Base-by-base conservation (phyloP, 345 rosid species). In the Rhizophora mangle region DNA sequence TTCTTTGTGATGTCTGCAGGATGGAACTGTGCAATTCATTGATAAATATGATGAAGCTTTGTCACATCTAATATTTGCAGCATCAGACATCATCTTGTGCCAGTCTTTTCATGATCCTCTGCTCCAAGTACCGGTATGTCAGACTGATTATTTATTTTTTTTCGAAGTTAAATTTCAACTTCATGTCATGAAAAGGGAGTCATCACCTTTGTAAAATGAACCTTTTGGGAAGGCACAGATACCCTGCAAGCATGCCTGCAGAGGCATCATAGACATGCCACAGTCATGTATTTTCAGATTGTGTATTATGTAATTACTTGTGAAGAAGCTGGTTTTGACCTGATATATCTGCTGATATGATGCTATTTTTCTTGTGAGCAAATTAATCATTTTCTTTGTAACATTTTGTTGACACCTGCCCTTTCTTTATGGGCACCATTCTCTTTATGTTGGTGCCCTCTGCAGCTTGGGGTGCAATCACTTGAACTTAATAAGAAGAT, bases 71-170 rank as follows among this genome's bases (percentile, higher is more conserved):
- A 65, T 84, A 70, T 68, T 79, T 58, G 89, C 88, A 46, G 96
- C 86, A 79, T 86, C 88, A 32, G 91, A 89, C 80, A 78, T 89
- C 52, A 83, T 89, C 54, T 70, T 85, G 71, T 89, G 89, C 63
- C 68, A 76, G 55, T 76, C 86, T 29, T 85, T 83, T 30, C 77
- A 82, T 29, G 89, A 88, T 70, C 85, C 91, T 51, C n/a, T 81
- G 52, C 82, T 81, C 51, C 92, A 87, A 80, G 81, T 85, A 70
- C 90, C 84, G 34, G 96, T 89, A 77, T 53, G 88, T 82, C 70
- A 56, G 62, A 26, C 53, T 27, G 57, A 63, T 60, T 62, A 29
- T 55, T 47, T 36, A n/a, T 24, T 4, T 56, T 56, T 56, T 27
- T 56, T 66, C 30, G 7, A 71, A 64, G 58, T 7, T 13, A 18